Evolutionary conservation across 768 basidiomycete species (phyloP).

Genomic region (Amanita rimosa): DNA sequence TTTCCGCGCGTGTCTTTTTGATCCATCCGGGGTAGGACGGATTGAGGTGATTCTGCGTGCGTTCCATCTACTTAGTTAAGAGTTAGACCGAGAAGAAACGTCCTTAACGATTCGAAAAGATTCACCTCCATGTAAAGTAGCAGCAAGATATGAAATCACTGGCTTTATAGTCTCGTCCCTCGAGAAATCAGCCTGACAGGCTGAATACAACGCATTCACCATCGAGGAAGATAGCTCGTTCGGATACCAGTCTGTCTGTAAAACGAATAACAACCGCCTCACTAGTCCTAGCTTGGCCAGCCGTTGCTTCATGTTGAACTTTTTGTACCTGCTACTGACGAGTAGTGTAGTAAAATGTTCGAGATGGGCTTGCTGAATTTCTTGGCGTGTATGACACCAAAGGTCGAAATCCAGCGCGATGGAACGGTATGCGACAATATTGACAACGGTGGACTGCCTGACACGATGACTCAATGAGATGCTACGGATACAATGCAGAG

Average conservation of each 20-base stretch:
- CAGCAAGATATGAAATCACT: slow-evolving; percentile 74
- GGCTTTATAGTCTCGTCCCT: slow-evolving; percentile 77
- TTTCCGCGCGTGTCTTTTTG: slow-evolving; percentile 37
- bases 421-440: slow-evolving; percentile 69
- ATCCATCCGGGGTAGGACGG: slow-evolving; percentile 47
- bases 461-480: background rate
- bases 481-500: background rate
- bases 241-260: slow-evolving; percentile 73
- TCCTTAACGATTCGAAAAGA: background rate
- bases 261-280: slow-evolving; percentile 66
- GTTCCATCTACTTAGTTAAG: background rate
- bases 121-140: slow-evolving; percentile 63
- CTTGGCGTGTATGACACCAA: slow-evolving; percentile 63
- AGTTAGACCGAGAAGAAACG: background rate
- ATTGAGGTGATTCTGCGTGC: slow-evolving; percentile 33
- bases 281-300: slow-evolving; percentile 62
- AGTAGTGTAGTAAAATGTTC: slow-evolving; percentile 76
- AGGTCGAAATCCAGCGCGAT: slow-evolving; percentile 87
- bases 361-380: slow-evolving; percentile 71
- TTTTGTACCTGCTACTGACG: slow-evolving; percentile 55
- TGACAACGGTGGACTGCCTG: slow-evolving; percentile 76
- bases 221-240: slow-evolving; percentile 38
- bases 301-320: slow-evolving; percentile 70
- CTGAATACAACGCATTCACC: slow-evolving; percentile 47
- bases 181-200: slow-evolving; percentile 56